Base-by-base conservation (phyloP, 352 stramenopile species). In the Globisporangium lucens region DNA sequence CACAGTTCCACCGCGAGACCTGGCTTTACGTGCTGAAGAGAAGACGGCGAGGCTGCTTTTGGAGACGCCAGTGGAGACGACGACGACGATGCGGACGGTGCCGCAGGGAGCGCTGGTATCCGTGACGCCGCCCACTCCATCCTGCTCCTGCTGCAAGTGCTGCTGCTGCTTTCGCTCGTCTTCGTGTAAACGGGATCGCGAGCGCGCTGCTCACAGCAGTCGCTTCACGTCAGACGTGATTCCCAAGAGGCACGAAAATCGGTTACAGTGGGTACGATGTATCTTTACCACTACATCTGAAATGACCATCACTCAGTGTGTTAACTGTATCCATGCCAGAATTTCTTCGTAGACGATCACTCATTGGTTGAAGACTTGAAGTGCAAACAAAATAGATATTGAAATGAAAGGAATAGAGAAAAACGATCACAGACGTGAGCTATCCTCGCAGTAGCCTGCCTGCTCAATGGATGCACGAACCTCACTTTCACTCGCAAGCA, bases 41-140 rank as follows among this genome's bases (percentile, higher is more conserved):
- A 57, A 1, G 33, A 36, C 17, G 20, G 13, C 29, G 17, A n/a
- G 10, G 20, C 15, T 46, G 60, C 13, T 9, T 22, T 38, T 29
- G 49, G 49, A 47, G 49, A 60, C 10, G 49, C 49, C 8, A 66
- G 30, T 30, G 61, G 12, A 6, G 35, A 52, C 5, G 20, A 27
- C 8, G 47, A 66, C n/a, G 51, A 22, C 35, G 61, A 22, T 15
- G 38, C 43, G 15, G 51, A 10, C n/a, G 57, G 22, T n/a, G 52
- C 36, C 6, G 33, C 4, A 4, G 35, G 29, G 30, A 82, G 63
- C 52, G 67, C 67, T n/a, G 67, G 70, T 24, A 79, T 75, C 17
- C 67, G 72, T 12, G 71, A 68, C 46, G 66, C 63, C 24, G 72
- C 63, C 55, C 77, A 82, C 56, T 72, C 73, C n/a, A 82, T 57